phyloP scores from a whole-genome alignment of 2,329 filamentous ascomycete species.

The Alternaria brassicae region DNA sequence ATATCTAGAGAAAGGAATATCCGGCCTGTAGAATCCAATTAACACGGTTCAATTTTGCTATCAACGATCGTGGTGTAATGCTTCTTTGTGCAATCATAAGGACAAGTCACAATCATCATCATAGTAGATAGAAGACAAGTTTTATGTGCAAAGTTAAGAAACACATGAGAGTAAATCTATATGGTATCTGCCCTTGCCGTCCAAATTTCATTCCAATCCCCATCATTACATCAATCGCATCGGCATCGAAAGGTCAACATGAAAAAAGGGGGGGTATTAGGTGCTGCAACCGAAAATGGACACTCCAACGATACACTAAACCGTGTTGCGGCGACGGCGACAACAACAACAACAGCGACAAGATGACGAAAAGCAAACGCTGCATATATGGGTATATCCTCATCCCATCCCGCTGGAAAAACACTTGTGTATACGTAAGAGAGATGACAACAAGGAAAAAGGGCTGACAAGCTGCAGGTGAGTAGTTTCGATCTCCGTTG shows the following conservation, averaged over 20 bases:
- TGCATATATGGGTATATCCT: conserved; percentile 29
- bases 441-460: conserved; percentile 13
- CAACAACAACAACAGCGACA: conserved; percentile 1
- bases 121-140: background rate
- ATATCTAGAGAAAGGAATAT: background rate
- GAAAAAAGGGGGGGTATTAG: conserved; percentile 11
- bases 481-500: conserved; percentile 32
- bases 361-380: conserved; percentile 11
- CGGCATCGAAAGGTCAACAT: conserved; percentile 3
- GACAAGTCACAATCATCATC: background rate
- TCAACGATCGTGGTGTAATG: background rate
- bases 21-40: background rate
- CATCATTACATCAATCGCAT: conserved; percentile 18
- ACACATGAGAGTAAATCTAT: conserved; percentile 6
- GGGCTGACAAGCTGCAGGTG: background rate
- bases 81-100: background rate
- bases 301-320: conserved; percentile 9
- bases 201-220: conserved; percentile 1
- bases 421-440: conserved; percentile 26
- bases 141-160: background rate
- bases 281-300: conserved; percentile 8
- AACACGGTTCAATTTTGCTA: background rate
- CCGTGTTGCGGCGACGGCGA: background rate
- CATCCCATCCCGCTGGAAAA: conserved; percentile 28
- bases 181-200: conserved; percentile 9